phyloP scores from a whole-genome alignment of 306 rosid species.

The Amphicarpaea edgeworthii region DNA sequence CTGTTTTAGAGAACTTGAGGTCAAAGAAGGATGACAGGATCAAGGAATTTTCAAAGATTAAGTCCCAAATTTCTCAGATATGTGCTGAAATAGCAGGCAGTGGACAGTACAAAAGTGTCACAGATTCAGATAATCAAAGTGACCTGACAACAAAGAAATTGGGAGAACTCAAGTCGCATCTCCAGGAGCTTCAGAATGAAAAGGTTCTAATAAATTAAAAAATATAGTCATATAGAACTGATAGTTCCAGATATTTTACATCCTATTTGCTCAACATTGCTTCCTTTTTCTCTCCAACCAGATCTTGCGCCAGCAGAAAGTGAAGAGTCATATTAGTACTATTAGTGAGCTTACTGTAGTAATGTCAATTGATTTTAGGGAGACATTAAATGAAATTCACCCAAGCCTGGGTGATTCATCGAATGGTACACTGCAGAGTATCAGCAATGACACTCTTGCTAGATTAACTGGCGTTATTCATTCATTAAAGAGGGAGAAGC shows the following conservation, averaged over 20 bases:
- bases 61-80: conserved; percentile 68
- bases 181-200: conserved; percentile 82
- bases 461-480: conserved; percentile 68
- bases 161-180: conserved; percentile 76
- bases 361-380: conserved; percentile 73
- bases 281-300: conserved; percentile 44
- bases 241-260: background rate
- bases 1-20: conserved; percentile 74
- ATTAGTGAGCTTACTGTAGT: conserved; percentile 71
- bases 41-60: conserved; percentile 64
- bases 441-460: conserved; percentile 89
- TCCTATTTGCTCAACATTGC: conserved; percentile 26
- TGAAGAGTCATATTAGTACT: conserved; percentile 58
- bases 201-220: conserved; percentile 60
- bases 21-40: conserved; percentile 72
- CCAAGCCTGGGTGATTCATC: conserved; percentile 74
- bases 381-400: conserved; percentile 68
- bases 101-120: conserved; percentile 48
- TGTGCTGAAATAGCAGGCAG: conserved; percentile 76
- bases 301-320: conserved; percentile 80
- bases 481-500: conserved; percentile 74
- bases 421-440: conserved; percentile 57
- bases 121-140: conserved; percentile 53
- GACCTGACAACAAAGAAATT: conserved; percentile 71
- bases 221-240: conserved; percentile 27